phyloP scores from a whole-genome alignment of 106 monocot genomes.

The Dendrobium chrysotoxum region DNA sequence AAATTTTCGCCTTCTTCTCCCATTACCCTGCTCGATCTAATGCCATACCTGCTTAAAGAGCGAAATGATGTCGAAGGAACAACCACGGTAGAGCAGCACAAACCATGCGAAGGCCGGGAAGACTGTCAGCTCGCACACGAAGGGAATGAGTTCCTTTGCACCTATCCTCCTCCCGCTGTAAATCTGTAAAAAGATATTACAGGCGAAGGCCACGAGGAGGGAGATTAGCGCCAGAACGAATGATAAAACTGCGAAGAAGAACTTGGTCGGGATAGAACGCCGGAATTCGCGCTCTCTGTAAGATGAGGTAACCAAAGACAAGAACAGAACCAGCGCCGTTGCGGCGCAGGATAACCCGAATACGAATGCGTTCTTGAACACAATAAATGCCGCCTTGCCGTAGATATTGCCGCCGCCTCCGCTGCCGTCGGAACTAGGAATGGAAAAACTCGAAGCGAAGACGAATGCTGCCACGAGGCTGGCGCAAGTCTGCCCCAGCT shows the following conservation, averaged over 20 bases:
- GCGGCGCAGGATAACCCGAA: slow-evolving; percentile 33
- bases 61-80: slow-evolving; percentile 5
- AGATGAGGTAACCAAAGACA: slow-evolving; percentile 23
- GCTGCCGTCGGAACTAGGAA: slow-evolving; percentile 1
- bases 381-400: slow-evolving; percentile 20
- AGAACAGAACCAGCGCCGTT: slow-evolving; percentile 26
- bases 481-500: slow-evolving; percentile 28
- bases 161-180: slow-evolving; percentile 3
- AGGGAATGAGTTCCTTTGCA: slow-evolving; percentile 7
- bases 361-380: slow-evolving; percentile 26
- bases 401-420: slow-evolving; percentile 12
- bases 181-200: slow-evolving; percentile 29
- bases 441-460: slow-evolving; percentile 33
- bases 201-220: slow-evolving; percentile 20
- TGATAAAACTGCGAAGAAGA: slow-evolving; percentile 20
- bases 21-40: neutral
- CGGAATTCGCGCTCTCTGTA: slow-evolving; percentile 27
- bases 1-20: no score
- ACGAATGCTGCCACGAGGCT: slow-evolving; percentile 34
- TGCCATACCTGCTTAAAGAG: slow-evolving; percentile 15
- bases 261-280: slow-evolving; percentile 20
- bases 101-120: slow-evolving; percentile 11
- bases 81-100: slow-evolving; percentile 15
- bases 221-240: slow-evolving; percentile 13
- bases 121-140: slow-evolving; percentile 23